A percentile compares a stretch with the other conserved stretches of the same genome.
These are phyloP conservation scores for Immersiella caudata DNA, from an alignment of 495 filamentous ascomycete species.

Conservation along the genomic window DNA sequence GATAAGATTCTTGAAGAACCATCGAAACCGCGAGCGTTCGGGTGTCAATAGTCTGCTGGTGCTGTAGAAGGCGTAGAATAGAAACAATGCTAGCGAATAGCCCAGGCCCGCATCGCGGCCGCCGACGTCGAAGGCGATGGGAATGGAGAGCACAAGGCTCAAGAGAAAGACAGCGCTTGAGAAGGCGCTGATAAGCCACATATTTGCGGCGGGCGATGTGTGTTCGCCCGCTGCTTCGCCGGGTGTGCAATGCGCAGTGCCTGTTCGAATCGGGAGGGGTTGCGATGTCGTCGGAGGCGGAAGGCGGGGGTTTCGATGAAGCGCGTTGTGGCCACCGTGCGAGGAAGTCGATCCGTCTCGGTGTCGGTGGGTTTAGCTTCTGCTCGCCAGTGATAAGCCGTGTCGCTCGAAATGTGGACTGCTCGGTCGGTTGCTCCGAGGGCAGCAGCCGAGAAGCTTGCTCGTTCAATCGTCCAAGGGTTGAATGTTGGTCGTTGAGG, in stretches of 20 bases:
- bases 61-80: conserved; percentile 89
- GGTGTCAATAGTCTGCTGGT: conserved; percentile 78
- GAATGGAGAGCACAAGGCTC: conserved; percentile 88
- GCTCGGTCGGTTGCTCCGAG: conserved; percentile 1
- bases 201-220: conserved; percentile 42
- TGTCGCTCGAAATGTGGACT: background rate
- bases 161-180: conserved; percentile 80
- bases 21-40: conserved; percentile 73
- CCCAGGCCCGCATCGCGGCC: conserved; percentile 91
- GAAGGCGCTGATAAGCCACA: conserved; percentile 71
- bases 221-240: conserved; percentile 27
- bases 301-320: background rate
- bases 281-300: background rate
- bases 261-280: background rate
- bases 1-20: conserved; percentile 64
- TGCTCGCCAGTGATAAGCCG: background rate
- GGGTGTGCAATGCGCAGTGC: conserved; percentile 10
- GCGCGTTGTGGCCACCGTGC: conserved; percentile 13
- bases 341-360: conserved; percentile 1
- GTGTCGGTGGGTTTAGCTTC: background rate
- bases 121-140: conserved; percentile 95
- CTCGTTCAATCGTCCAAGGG: background rate
- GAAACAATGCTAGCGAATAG: conserved; percentile 82
- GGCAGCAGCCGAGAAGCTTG: background rate
- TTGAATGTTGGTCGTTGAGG: background rate